Base-by-base conservation (phyloP, 257 asterid species). In the Linaria vulgaris region DNA sequence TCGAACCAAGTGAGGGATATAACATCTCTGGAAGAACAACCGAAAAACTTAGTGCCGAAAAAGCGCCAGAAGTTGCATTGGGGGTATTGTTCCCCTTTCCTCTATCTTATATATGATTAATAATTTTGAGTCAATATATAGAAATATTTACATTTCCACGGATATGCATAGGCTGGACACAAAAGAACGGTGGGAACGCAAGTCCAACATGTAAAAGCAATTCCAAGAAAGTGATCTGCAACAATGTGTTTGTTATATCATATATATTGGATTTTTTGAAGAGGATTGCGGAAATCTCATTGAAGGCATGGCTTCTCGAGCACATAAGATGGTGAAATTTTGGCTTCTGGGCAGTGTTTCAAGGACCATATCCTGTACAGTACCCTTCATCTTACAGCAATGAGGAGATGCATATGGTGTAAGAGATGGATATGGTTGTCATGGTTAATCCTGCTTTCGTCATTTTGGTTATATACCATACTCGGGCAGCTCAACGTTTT, bases 121-220 rank as follows among this genome's bases (percentile, higher is more conserved):
- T n/a, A n/a, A n/a, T n/a, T n/a, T n/a, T n/a, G n/a, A n/a, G n/a
- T n/a, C n/a, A n/a, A n/a, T n/a, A n/a, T n/a, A n/a, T n/a, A n/a
- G n/a, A n/a, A n/a, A n/a, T n/a, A n/a, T n/a, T n/a, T n/a, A n/a
- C n/a, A n/a, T 67, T 23, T 69, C n/a, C 60, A 7, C 14, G 67
- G n/a, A n/a, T n/a, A 49, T 56, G 14, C 59, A 55, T 20, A 87
- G 97, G 79, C 95, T 90, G 47, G 97, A 85, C 70, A 70, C 88
- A 2, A 90, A 82, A 69, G 91, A 87, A 72, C 77, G 91, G 66
- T 90, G 96, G 97, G 97, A 90, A 69, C 86, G 89, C 71, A 90
- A 90, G 75, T 80, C 97, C 72, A 90, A 90, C 81, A 90, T 90
- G 97, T 89, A 78, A 73, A 56, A 56, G 41, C 34, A 38, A 50